Conservation (phyloP, 2,329 filamentous ascomycete species). For the Exserohilum turcica region DNA sequence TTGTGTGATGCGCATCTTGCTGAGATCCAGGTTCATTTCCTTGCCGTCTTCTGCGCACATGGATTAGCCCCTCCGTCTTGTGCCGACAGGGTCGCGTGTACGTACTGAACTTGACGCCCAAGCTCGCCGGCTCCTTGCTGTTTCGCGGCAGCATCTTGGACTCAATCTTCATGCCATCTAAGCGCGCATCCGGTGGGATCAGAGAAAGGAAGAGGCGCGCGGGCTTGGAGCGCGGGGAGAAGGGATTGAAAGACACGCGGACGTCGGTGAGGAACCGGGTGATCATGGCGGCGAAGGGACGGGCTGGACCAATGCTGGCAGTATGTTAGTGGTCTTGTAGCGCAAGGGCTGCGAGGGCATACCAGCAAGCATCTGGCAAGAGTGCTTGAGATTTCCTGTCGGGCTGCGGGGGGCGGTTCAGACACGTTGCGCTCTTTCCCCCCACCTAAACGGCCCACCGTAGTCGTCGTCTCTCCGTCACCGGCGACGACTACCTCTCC, state of each 20-base stretch:
- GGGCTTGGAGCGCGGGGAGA: slow-evolving; percentile 77
- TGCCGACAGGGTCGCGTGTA: slow-evolving; percentile 2
- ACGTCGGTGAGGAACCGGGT: slow-evolving; percentile 86
- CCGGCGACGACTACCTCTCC: slow-evolving; percentile 35
- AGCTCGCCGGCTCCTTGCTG: slow-evolving; percentile 69
- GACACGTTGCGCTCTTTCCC: slow-evolving; percentile 19
- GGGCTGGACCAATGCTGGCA: background rate
- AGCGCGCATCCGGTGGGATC: slow-evolving; percentile 78
- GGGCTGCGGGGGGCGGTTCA: slow-evolving; percentile 20
- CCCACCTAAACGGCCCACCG: slow-evolving; percentile 28
- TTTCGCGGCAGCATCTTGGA: slow-evolving; percentile 74
- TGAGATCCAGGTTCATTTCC: slow-evolving; percentile 80
- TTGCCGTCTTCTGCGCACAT: slow-evolving; percentile 79
- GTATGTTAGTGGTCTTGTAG: background rate
- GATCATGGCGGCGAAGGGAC: slow-evolving; percentile 64
- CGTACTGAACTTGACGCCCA: slow-evolving; percentile 86
- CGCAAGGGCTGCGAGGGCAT: background rate
- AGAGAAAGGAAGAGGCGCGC: slow-evolving; percentile 86
- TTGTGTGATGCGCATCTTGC: slow-evolving; percentile 81
- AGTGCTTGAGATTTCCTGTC: slow-evolving; percentile 24
- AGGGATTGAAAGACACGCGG: slow-evolving; percentile 88
- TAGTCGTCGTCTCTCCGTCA: slow-evolving; percentile 38
- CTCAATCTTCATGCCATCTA: slow-evolving; percentile 74
- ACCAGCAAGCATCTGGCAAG: background rate
- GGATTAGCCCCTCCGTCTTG: slow-evolving; percentile 20